A percentile compares a stretch with the other conserved stretches of the same genome.
These are phyloP conservation scores for Tuber indicum DNA, from an alignment of 495 filamentous ascomycete genomes.

Conservation along the genomic window DNA sequence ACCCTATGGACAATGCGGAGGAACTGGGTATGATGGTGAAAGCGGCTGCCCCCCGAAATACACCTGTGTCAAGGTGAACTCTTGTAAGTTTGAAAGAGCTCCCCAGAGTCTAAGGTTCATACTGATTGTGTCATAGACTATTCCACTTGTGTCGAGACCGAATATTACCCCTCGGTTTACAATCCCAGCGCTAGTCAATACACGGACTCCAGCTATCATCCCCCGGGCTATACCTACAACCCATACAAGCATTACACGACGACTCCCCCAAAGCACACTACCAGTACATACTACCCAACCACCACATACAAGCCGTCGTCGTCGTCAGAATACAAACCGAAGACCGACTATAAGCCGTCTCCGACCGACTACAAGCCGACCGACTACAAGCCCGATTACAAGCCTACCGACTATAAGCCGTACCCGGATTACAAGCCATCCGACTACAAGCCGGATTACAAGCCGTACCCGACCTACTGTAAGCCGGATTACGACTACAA, in stretches of 20 bases:
- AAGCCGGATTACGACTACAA: too few relatives aligned
- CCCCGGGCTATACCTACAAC: not conserved
- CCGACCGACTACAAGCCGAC: too few relatives aligned
- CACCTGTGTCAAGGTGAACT: slow-evolving; percentile 11
- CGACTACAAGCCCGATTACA: too few relatives aligned
- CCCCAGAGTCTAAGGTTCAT: not conserved
- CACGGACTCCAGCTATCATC: not conserved
- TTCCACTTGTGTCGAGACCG: slow-evolving; percentile 13
- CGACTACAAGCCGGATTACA: too few relatives aligned
- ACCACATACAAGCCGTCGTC: too few relatives aligned
- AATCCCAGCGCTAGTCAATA: slow-evolving; percentile 5
- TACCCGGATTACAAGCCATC: too few relatives aligned
- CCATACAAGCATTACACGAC: not conserved
- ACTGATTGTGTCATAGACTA: slow-evolving; percentile 9
- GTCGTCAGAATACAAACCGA: too few relatives aligned
- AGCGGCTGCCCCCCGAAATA: slow-evolving; percentile 13
- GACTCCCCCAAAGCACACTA: slow-evolving; percentile 8
- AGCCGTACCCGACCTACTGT: too few relatives aligned
- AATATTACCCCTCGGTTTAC: slow-evolving; percentile 8
- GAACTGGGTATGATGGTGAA: slow-evolving; percentile 13
- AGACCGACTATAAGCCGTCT: too few relatives aligned
- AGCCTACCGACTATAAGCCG: too few relatives aligned
- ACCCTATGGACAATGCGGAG: slow-evolving; percentile 19
- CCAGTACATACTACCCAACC: too few relatives aligned
- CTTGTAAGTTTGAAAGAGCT: slow-evolving; percentile 13